Evolutionary conservation across 805 yeast genomes (phyloP).

Genomic region (Kuraishia ogatae): DNA sequence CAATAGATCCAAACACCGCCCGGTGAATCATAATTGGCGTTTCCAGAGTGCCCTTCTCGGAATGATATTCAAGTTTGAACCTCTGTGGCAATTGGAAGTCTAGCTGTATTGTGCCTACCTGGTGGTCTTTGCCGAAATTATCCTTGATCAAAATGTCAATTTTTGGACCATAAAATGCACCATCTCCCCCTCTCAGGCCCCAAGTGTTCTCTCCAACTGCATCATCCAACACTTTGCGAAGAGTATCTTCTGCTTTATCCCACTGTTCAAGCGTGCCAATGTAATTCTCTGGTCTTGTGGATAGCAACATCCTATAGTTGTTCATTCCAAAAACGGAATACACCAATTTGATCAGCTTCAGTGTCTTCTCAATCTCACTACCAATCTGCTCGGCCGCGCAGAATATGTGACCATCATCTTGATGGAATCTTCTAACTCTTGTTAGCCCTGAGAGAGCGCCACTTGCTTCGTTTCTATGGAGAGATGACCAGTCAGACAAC

Average conservation of each 20-base stretch:
- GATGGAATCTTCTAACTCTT: conserved; percentile 90
- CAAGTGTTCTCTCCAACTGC: conserved; percentile 44
- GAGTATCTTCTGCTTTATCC: conserved; percentile 70
- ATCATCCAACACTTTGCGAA: conserved; percentile 49
- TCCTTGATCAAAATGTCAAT: conserved; percentile 82
- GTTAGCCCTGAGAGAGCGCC: conserved; percentile 93
- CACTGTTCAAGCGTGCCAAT: conserved; percentile 75
- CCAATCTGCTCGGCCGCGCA: conserved; percentile 71
- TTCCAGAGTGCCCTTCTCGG: conserved; percentile 38
- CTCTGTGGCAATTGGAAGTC: conserved; percentile 91
- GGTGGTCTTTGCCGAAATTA: conserved; percentile 74
- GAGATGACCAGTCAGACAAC: conserved; percentile 79
- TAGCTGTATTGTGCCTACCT: conserved; percentile 90
- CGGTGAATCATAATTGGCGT: conserved; percentile 93
- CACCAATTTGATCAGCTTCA: conserved; percentile 65
- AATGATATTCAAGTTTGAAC: conserved; percentile 64
- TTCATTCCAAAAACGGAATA: conserved; percentile 60
- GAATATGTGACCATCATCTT: conserved; percentile 96
- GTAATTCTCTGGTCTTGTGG: conserved; percentile 80
- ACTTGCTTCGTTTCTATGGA: conserved; percentile 91
- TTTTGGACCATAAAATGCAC: conserved; percentile 96
- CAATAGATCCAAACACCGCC: conserved; percentile 92
- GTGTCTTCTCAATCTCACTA: conserved; percentile 64
- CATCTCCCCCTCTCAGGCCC: conserved; percentile 84
- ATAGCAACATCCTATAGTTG: conserved; percentile 54